Evolutionary conservation across 345 rosid species (phyloP).

Genomic region (Lagerstroemia speciosa): DNA sequence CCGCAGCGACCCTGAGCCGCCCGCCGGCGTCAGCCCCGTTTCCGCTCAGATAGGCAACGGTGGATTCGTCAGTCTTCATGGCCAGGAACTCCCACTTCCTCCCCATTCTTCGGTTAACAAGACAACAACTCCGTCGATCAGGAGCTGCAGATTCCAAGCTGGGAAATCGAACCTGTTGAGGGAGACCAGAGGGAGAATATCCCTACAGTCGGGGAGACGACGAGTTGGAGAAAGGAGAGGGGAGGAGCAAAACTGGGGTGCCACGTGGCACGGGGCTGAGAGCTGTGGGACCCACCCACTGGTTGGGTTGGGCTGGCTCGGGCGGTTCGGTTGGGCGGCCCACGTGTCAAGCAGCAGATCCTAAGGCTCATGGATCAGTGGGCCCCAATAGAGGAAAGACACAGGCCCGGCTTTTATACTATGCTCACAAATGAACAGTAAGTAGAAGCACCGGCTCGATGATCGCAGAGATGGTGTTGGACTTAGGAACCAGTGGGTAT

Average conservation of each 20-base stretch:
- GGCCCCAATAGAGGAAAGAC: too few relatives aligned
- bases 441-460: neutral
- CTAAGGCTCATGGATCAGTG: too few relatives aligned
- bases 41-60: neutral
- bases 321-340: too few relatives aligned
- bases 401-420: neutral
- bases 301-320: too few relatives aligned
- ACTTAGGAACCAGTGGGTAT: too few relatives aligned
- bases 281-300: neutral
- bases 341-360: too few relatives aligned
- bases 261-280: neutral
- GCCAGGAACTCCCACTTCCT: neutral
- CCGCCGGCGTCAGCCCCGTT: neutral
- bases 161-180: neutral
- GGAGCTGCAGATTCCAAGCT: neutral
- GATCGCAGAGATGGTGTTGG: neutral
- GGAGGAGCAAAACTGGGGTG: neutral
- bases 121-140: neutral
- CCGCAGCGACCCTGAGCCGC: constrained; percentile 38
- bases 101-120: neutral
- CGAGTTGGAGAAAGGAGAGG: neutral
- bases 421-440: too few relatives aligned
- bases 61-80: neutral
- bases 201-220: neutral
- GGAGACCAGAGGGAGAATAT: neutral